These are phyloP conservation scores for Ophiocordyceps polyrhachis-furcata DNA, from an alignment of 2,329 filamentous ascomycete genomes.

Conservation along the genomic window DNA sequence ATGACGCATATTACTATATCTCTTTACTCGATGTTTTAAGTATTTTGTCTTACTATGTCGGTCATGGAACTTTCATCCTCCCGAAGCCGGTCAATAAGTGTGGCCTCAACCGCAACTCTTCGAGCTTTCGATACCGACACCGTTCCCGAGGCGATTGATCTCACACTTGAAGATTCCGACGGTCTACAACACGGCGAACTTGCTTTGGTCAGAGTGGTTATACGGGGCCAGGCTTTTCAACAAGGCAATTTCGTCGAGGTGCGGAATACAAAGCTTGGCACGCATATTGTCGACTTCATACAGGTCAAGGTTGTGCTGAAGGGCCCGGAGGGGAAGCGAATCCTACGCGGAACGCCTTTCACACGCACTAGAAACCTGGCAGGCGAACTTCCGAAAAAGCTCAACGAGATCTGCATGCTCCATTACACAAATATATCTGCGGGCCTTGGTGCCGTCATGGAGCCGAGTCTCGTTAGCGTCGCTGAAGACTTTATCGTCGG, in stretches of 20 bases:
- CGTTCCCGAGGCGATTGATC: conserved; percentile 12
- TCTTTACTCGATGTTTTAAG: not conserved
- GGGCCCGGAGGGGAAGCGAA: conserved; percentile 5
- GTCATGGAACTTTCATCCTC: not conserved
- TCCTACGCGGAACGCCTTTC: conserved; percentile 20
- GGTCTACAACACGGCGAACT: conserved; percentile 8
- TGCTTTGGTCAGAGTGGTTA: conserved; percentile 5
- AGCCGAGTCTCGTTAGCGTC: conserved; percentile 25
- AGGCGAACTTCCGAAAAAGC: conserved; percentile 18
- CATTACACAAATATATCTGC: conserved; percentile 17
- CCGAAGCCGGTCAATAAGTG: not conserved
- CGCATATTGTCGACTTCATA: conserved; percentile 16
- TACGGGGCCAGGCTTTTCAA: conserved; percentile 4
- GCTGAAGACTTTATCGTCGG: conserved; percentile 16
- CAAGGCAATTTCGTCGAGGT: conserved; percentile 13
- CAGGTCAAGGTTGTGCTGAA: conserved; percentile 23
- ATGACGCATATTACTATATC: no score
- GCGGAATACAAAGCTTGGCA: conserved; percentile 5
- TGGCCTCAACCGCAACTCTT: not conserved
- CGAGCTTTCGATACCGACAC: not conserved
- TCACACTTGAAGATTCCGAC: conserved; percentile 10
- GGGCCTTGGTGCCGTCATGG: conserved; percentile 3
- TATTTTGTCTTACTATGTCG: not conserved
- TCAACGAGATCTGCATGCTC: conserved; percentile 24
- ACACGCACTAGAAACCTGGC: conserved; percentile 15